A percentile compares a stretch with the other conserved stretches of the same genome.
These are phyloP conservation scores for Simmondsia chinensis DNA, from an alignment of 148 eudicot species.

Conservation along the genomic window DNA sequence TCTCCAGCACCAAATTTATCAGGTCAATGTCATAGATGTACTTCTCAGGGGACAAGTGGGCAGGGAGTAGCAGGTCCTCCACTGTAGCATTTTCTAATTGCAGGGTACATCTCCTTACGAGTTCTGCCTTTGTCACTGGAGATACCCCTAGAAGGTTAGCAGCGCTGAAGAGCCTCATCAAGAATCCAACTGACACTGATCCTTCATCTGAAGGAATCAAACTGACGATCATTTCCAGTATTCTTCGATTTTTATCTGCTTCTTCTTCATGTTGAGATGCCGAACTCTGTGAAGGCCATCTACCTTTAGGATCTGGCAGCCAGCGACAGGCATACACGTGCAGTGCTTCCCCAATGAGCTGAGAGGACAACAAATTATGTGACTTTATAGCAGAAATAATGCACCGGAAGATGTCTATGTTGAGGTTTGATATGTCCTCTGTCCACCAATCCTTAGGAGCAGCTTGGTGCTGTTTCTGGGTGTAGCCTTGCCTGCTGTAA, in stretches of 20 bases:
- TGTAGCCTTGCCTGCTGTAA: slow-evolving; percentile 50
- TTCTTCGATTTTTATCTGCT: slow-evolving; percentile 24
- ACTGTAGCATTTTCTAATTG: slow-evolving; percentile 73
- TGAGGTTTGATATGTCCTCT: slow-evolving; percentile 63
- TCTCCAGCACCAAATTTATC: slow-evolving; percentile 42
- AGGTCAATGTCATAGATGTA: slow-evolving; percentile 69
- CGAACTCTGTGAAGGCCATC: slow-evolving; percentile 20
- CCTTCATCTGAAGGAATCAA: slow-evolving; percentile 60
- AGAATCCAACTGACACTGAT: slow-evolving; percentile 59
- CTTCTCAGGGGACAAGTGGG: slow-evolving; percentile 16
- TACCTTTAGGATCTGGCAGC: slow-evolving; percentile 51
- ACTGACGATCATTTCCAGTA: slow-evolving; percentile 73
- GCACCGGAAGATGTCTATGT: slow-evolving; percentile 72
- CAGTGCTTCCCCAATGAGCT: slow-evolving; percentile 65
- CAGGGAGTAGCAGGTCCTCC: slow-evolving; percentile 51
- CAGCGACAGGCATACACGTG: slow-evolving; percentile 61
- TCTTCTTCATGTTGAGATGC: slow-evolving; percentile 21
- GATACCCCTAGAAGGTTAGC: slow-evolving; percentile 48
- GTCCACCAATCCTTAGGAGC: slow-evolving; percentile 76
- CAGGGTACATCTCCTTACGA: slow-evolving; percentile 56
- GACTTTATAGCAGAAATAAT: slow-evolving; percentile 71
- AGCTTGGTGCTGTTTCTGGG: slow-evolving; percentile 18
- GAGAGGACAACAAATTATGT: slow-evolving; percentile 42
- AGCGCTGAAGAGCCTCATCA: slow-evolving; percentile 54
- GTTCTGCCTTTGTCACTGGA: slow-evolving; percentile 46